Conservation (phyloP, 805 yeast species). For the Candida xyloterini region DNA sequence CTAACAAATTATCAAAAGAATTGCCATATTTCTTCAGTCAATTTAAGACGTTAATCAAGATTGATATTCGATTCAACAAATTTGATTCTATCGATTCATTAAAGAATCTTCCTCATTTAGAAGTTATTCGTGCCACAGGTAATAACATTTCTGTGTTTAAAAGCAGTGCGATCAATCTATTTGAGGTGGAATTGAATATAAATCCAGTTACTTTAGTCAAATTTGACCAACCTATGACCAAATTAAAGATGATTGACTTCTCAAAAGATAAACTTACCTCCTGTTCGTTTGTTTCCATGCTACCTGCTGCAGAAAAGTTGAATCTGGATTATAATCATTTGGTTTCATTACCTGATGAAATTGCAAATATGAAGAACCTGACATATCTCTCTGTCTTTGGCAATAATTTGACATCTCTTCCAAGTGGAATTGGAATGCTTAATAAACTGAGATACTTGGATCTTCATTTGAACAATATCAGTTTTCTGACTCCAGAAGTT, state of each 20-base stretch:
- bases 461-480: constrained; percentile 79
- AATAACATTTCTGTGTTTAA: constrained; percentile 71
- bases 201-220: constrained; percentile 78
- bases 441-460: constrained; percentile 64
- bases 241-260: constrained; percentile 69
- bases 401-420: constrained; percentile 72
- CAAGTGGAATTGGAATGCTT: constrained; percentile 60
- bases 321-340: constrained; percentile 80
- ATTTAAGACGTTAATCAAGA: constrained; percentile 56
- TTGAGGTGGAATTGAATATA: constrained; percentile 69
- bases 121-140: constrained; percentile 70
- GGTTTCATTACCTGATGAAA: constrained; percentile 67
- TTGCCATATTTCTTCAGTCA: constrained; percentile 53
- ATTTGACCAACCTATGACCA: constrained; percentile 50
- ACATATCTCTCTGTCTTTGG: constrained; percentile 66
- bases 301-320: constrained; percentile 68
- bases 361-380: constrained; percentile 57
- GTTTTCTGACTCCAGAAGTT: constrained; percentile 60
- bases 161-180: constrained; percentile 58
- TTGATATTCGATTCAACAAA: constrained; percentile 76
- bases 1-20: constrained; percentile 56
- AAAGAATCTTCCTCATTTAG: constrained; percentile 57
- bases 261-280: constrained; percentile 80
- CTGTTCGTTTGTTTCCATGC: constrained; percentile 60
- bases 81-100: constrained; percentile 52